Evolutionary conservation across 148 eudicot genomes (phyloP).

Genomic region (Rhododendron molle): DNA sequence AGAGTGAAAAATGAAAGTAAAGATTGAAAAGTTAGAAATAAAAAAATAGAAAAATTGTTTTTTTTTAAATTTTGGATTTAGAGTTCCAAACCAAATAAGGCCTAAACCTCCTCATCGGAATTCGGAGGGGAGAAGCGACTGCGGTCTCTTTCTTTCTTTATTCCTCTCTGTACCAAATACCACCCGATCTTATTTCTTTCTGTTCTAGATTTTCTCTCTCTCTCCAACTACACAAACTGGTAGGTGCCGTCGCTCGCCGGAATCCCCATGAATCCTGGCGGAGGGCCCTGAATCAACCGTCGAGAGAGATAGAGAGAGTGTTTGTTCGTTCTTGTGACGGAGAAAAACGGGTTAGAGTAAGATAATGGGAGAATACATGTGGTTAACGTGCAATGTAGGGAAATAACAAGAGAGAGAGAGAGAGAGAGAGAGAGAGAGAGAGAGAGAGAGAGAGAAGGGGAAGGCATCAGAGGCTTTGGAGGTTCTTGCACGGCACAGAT

Average conservation of each 20-base stretch:
- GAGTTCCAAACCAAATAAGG: too few relatives aligned
- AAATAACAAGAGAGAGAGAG: constrained; percentile 12
- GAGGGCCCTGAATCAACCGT: neutral
- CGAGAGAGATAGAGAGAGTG: neutral
- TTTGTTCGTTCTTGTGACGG: neutral
- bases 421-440: constrained; percentile 14
- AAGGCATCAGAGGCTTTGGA: constrained; percentile 32
- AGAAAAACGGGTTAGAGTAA: neutral
- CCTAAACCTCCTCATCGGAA: neutral
- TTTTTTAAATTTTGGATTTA: too few relatives aligned
- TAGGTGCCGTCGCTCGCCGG: constrained; percentile 11
- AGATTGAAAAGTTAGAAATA: too few relatives aligned
- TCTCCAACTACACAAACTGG: too few relatives aligned
- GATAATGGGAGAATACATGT: constrained; percentile 20
- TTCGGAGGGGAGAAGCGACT: constrained; percentile 2
- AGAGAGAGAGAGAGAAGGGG: neutral
- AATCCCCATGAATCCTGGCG: constrained; percentile 24
- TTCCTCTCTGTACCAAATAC: neutral
- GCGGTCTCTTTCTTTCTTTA: neutral
- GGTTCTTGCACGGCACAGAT: constrained; percentile 79
- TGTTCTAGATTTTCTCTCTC: neutral
- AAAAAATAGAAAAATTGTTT: too few relatives aligned
- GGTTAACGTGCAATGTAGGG: constrained; percentile 70
- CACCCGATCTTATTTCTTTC: neutral
- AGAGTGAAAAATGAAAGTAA: too few relatives aligned